These are phyloP conservation scores for Aspergillus sclerotiicarbonarius DNA, from an alignment of 495 filamentous ascomycete species.

Conservation along the genomic window DNA sequence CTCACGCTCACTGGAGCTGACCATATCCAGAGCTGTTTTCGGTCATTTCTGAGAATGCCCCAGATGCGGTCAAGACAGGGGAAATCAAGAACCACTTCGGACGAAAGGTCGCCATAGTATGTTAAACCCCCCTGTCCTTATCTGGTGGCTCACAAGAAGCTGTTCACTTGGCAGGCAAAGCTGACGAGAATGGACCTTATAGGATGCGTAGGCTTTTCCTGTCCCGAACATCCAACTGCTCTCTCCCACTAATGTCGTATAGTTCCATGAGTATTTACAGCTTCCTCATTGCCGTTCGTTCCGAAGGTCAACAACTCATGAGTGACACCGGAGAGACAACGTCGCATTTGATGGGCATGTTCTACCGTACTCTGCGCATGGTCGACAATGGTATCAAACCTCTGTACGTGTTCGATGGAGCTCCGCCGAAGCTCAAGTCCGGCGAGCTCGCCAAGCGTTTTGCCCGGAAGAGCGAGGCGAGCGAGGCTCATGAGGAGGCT, in stretches of 20 bases:
- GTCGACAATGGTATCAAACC: constrained; percentile 99
- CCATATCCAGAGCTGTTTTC: constrained; percentile 62
- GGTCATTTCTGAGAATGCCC: constrained; percentile 87
- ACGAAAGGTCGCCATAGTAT: constrained; percentile 92
- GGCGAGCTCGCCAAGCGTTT: constrained; percentile 93
- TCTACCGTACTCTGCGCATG: constrained; percentile 97
- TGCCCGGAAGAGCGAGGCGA: constrained; percentile 85
- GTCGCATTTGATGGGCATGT: constrained; percentile 98
- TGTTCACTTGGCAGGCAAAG: neutral
- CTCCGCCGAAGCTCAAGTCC: constrained; percentile 93
- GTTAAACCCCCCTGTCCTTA: constrained; percentile 26
- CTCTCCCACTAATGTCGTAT: constrained; percentile 21
- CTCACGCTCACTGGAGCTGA: neutral
- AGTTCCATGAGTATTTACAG: constrained; percentile 99
- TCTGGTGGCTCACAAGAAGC: neutral
- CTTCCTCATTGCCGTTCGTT: constrained; percentile 96
- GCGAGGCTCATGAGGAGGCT: constrained; percentile 84
- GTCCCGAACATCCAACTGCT: neutral
- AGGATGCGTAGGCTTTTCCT: constrained; percentile 77
- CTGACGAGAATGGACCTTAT: constrained; percentile 18
- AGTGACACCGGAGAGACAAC: constrained; percentile 93
- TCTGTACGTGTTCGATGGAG: constrained; percentile 95
- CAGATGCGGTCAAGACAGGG: constrained; percentile 89
- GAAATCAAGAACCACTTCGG: constrained; percentile 99
- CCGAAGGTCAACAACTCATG: constrained; percentile 92